Evolutionary conservation across 352 stramenopile genomes (phyloP), one percentile per base, ranked within the genome.

Genomic region (Elongisporangium anandrum): DNA sequence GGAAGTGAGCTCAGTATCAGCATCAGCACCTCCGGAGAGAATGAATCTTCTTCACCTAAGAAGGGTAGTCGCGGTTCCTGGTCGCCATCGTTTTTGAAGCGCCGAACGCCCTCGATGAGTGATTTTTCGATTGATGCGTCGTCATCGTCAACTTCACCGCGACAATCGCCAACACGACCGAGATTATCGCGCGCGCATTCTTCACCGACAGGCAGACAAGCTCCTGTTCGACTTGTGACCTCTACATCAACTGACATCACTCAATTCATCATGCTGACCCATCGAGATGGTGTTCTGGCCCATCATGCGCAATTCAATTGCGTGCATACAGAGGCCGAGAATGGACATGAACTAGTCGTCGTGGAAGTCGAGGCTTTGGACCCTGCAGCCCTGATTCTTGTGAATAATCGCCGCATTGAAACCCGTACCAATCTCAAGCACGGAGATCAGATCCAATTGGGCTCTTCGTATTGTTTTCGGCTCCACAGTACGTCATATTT

Each of bases 381-480:
- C 9, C 58, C 61, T 2, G 70, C 49, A 15, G 75, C 66, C 17
- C 65, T 72, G 22, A 60, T 86, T 7, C 17, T 73, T 6, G 56
- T 87, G 23, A 89, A 87, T 60, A 69, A 72, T 1, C 53, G 55
- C 0, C 50, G 56, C 3, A 23, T 85, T 9, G 51, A 68, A 15
- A 62, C 47, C 0, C 38, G 39, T 10, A 59, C 56, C 12, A 65
- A 71, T 17, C 54, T 89, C 9, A 65, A 72, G 53, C 75, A 89
- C 49, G 74, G 77, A 3, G 79, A 87, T 24, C 68, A 70, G 24
- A 61, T 89, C 24, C 68, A 71, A 24, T 60, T 89, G 12, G 77
- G 75, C 9, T 64, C 63, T 16, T 55, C 56, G 2, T 72, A 73
- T 47, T 70, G 63, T 50, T 87, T 86, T 41, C 68, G 75, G 16